Base-by-base conservation (phyloP, 2,329 filamentous ascomycete genomes). In the Daldinia eschscholtzii region DNA sequence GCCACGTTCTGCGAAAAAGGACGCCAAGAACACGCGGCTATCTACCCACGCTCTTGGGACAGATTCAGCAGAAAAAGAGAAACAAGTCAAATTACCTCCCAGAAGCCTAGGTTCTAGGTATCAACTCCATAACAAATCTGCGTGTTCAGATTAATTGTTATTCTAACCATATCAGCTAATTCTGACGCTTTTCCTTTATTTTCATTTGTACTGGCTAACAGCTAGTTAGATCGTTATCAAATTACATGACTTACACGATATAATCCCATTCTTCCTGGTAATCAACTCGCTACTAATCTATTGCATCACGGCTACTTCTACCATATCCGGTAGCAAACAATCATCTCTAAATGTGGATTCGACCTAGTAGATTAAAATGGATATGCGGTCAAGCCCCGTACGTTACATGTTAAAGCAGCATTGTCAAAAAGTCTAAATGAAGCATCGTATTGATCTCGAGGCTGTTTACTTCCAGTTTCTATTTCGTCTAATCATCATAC, bases 11-110 rank as follows among this genome's bases (percentile, higher is more conserved):
- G 42, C 50, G 57, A 55, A 56, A 15, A 52, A 6, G 10, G 9
- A 55, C 55, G 67, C 70, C 67, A 72, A 68, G 67, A 66, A 59
- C 39, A 64, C 64, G 67, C 67, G 61, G 64, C 70, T 65, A 65
- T 64, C 65, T 62, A 65, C 53, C 70, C 67, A 64, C 66, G 42
- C 41, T 23, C n/a, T 52, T 57, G 61, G 70, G 59, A 65, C 64
- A 56, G 42, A 62, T 53, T 64, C 56, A 33, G 50, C 52, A 46
- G 30, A 48, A 63, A 63, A 39, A 52, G 42, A 50, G 30, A 6
- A 53, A 52, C 12, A 52, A 12, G 15, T 57, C 46, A 9, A 9
- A 28, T n/a, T 26, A 13, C 7, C 20, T 23, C 20, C 18, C 18
- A 44, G 42, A 10, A 28, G 20, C 20, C 42, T n/a, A 28, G 44